Evolutionary conservation across 768 basidiomycete genomes (phyloP).

Genomic region (Collybia mongolica): DNA sequence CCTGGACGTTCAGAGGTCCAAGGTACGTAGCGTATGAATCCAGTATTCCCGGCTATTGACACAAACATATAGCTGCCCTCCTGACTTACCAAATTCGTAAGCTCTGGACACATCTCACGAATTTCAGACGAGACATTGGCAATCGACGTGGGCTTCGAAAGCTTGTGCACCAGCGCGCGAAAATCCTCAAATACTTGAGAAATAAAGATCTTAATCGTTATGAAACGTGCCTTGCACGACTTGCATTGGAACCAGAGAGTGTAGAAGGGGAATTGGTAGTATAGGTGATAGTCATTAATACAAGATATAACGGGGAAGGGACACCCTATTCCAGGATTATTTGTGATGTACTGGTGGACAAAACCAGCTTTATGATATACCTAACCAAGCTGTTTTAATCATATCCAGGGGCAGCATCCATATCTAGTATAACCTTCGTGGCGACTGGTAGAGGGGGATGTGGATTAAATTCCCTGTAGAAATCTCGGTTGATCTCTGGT

Average conservation of each 20-base stretch:
- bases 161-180: slow-evolving; percentile 82
- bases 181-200: slow-evolving; percentile 78
- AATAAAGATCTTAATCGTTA: slow-evolving; percentile 65
- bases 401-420: background rate
- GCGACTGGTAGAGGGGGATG: background rate
- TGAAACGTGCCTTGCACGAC: slow-evolving; percentile 62
- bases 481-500: slow-evolving; percentile 24
- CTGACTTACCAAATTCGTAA: slow-evolving; percentile 85
- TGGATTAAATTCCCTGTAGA: slow-evolving; percentile 24
- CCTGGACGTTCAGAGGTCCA: slow-evolving; percentile 88
- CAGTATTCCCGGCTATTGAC: background rate
- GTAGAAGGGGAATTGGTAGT: slow-evolving; percentile 92
- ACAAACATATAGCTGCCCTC: slow-evolving; percentile 63
- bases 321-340: too few relatives aligned
- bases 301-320: too few relatives aligned
- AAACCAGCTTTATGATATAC: too few relatives aligned
- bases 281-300: slow-evolving; percentile 19
- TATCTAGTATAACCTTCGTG: slow-evolving; percentile 1
- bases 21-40: slow-evolving; percentile 45
- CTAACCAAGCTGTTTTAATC: too few relatives aligned
- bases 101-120: slow-evolving; percentile 70
- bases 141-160: slow-evolving; percentile 75
- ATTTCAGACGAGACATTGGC: slow-evolving; percentile 70
- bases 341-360: background rate
- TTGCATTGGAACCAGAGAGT: slow-evolving; percentile 75